Evolutionary conservation across 2,329 filamentous ascomycete genomes (phyloP).

Genomic region (Samsoniella hepiali): DNA sequence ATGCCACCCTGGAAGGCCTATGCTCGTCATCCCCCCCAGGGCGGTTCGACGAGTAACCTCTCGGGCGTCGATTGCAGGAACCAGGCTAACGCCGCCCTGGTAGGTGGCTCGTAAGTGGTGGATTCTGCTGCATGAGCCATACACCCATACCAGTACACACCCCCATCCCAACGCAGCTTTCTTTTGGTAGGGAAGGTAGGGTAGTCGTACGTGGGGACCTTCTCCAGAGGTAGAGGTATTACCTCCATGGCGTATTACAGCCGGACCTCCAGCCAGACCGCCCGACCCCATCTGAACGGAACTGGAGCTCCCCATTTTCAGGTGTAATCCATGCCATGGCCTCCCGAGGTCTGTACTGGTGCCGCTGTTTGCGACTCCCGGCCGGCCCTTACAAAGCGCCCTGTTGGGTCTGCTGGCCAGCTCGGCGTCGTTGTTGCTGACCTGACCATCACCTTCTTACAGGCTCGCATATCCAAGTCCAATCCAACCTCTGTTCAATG

Average conservation of each 20-base stretch:
- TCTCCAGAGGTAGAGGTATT: slow-evolving; percentile 8
- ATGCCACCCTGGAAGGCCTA: neutral
- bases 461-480: slow-evolving; percentile 2
- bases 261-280: slow-evolving; percentile 17
- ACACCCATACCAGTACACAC: slow-evolving; percentile 7
- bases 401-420: neutral
- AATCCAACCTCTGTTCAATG: slow-evolving; percentile 8
- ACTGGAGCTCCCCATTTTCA: slow-evolving; percentile 17
- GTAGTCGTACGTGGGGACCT: slow-evolving; percentile 13
- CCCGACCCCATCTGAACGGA: slow-evolving; percentile 13
- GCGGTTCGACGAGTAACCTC: slow-evolving; percentile 9
- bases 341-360: slow-evolving; percentile 18
- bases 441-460: slow-evolving; percentile 4
- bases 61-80: slow-evolving; percentile 8
- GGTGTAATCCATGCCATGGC: slow-evolving; percentile 14
- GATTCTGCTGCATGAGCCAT: slow-evolving; percentile 1
- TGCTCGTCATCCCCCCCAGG: neutral
- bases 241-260: slow-evolving; percentile 16
- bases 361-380: slow-evolving; percentile 11
- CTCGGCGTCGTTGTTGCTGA: slow-evolving; percentile 12
- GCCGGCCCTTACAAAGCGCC: slow-evolving; percentile 8
- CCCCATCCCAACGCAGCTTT: slow-evolving; percentile 10
- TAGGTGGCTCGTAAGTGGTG: neutral
- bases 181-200: slow-evolving; percentile 12
- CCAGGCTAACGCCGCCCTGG: slow-evolving; percentile 11